Evolutionary conservation across 495 filamentous ascomycete species (phyloP).

Genomic region (Penicillium verhagenii): DNA sequence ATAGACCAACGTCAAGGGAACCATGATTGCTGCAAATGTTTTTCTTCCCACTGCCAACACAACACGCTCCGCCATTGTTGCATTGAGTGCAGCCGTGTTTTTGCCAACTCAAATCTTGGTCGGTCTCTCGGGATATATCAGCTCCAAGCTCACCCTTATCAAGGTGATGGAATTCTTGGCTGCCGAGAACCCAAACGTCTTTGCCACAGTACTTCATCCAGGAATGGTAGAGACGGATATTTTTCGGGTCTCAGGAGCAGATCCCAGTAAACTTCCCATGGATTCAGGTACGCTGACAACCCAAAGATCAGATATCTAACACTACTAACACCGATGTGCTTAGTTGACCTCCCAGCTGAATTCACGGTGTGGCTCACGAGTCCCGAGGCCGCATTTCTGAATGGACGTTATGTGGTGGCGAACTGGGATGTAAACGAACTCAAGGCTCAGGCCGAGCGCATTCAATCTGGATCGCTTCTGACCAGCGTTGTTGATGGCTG

Average conservation of each 20-base stretch:
- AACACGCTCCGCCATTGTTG: conserved; percentile 33
- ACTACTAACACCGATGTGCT: background rate
- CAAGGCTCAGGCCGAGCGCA: conserved; percentile 37
- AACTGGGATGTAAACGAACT: conserved; percentile 60
- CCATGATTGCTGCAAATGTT: conserved; percentile 29
- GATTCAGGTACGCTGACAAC: conserved; percentile 25
- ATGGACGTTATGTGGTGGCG: conserved; percentile 47
- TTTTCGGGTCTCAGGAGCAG: conserved; percentile 22
- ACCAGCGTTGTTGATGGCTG: conserved; percentile 15
- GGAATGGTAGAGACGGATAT: conserved; percentile 40
- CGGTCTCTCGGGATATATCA: conserved; percentile 35
- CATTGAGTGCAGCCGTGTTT: conserved; percentile 17
- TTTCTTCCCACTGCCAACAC: conserved; percentile 38
- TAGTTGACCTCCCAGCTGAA: conserved; percentile 39
- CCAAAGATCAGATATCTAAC: background rate
- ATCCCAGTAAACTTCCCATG: conserved; percentile 19
- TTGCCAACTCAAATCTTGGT: conserved; percentile 16
- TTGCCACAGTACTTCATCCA: conserved; percentile 38
- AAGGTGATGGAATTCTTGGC: conserved; percentile 42
- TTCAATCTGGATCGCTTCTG: conserved; percentile 19
- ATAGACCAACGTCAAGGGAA: conserved; percentile 42
- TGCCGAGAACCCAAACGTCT: conserved; percentile 38
- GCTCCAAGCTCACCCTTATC: conserved; percentile 38
- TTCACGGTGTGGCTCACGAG: conserved; percentile 53
- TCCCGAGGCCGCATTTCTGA: conserved; percentile 48